These are phyloP conservation scores for Rhamnella rubrinervis DNA, from an alignment of 331 rosid genomes.

Conservation along the genomic window DNA sequence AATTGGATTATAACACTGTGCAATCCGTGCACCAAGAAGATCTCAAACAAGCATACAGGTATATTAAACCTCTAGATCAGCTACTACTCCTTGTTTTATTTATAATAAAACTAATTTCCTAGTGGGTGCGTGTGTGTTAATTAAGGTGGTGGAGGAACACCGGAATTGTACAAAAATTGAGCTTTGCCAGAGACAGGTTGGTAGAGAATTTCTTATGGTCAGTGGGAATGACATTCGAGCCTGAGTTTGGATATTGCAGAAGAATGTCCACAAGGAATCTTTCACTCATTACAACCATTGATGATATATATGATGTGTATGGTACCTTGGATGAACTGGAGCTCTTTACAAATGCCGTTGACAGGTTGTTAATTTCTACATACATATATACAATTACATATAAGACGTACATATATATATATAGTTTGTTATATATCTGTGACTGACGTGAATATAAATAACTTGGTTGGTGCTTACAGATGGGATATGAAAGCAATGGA, in stretches of 20 bases:
- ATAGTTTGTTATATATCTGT: too few relatives aligned
- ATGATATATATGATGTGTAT: slow-evolving; percentile 21
- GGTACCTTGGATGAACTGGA: slow-evolving; percentile 14
- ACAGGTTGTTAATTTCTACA: background rate
- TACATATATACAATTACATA: too few relatives aligned
- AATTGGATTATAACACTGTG: slow-evolving; percentile 20
- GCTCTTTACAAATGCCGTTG: slow-evolving; percentile 15
- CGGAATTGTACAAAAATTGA: slow-evolving; percentile 13
- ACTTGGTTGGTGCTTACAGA: background rate
- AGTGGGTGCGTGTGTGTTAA: too few relatives aligned
- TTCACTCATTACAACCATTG: slow-evolving; percentile 8
- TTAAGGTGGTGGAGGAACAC: slow-evolving; percentile 31
- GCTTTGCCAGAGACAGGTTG: slow-evolving; percentile 26
- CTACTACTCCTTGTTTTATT: too few relatives aligned
- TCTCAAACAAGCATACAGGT: slow-evolving; percentile 6
- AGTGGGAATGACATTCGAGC: slow-evolving; percentile 7
- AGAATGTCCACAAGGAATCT: background rate
- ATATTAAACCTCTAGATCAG: background rate
- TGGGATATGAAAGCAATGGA: slow-evolving; percentile 23
- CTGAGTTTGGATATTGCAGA: slow-evolving; percentile 5
- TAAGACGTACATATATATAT: too few relatives aligned
- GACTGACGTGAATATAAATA: too few relatives aligned
- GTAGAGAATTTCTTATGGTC: slow-evolving; percentile 18
- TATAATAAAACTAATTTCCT: too few relatives aligned
- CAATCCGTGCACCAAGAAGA: slow-evolving; percentile 23